Percentiles rank a stretch among this genome's conserved stretches.
Evolutionary conservation across 768 basidiomycete genomes (phyloP).

Genomic region (Leucosporidium scottii): DNA sequence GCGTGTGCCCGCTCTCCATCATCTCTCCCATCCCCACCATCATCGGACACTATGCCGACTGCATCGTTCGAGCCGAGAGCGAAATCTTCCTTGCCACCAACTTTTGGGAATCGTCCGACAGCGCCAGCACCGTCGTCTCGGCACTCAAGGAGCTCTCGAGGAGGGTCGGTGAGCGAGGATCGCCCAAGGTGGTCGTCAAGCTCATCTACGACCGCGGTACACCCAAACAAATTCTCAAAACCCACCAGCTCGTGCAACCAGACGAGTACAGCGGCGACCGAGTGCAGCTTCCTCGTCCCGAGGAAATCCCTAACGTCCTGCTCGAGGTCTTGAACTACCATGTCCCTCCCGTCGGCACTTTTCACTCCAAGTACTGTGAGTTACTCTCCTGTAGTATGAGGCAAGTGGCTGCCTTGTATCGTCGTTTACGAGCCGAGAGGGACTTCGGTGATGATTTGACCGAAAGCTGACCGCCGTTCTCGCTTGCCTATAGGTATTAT

Average conservation of each 20-base stretch:
- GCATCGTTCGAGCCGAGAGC: slow-evolving; percentile 43
- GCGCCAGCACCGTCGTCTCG: not conserved
- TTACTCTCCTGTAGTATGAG: not conserved
- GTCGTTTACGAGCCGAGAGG: not conserved
- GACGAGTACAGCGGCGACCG: slow-evolving; percentile 49
- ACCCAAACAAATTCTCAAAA: slow-evolving; percentile 46
- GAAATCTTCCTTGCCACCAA: slow-evolving; percentile 61
- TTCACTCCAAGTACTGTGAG: slow-evolving; percentile 52
- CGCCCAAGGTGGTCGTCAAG: slow-evolving; percentile 55
- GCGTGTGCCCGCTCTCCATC: slow-evolving; percentile 56
- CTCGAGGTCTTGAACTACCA: slow-evolving; percentile 57
- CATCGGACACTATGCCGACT: slow-evolving; percentile 59
- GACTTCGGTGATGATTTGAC: not conserved
- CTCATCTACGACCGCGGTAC: slow-evolving; percentile 62
- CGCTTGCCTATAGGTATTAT: slow-evolving; percentile 51
- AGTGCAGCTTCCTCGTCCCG: slow-evolving; percentile 46
- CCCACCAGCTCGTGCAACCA: not conserved
- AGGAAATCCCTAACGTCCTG: slow-evolving; percentile 56
- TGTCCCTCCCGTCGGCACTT: slow-evolving; percentile 47
- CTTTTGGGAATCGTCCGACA: slow-evolving; percentile 45
- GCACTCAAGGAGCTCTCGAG: slow-evolving; percentile 40
- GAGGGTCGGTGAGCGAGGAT: slow-evolving; percentile 49
- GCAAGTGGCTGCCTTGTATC: not conserved
- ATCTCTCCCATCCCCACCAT: slow-evolving; percentile 63
- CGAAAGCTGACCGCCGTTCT: not conserved